phyloP scores from a whole-genome alignment of 495 filamentous ascomycete species.

The Penicillium salamii region DNA sequence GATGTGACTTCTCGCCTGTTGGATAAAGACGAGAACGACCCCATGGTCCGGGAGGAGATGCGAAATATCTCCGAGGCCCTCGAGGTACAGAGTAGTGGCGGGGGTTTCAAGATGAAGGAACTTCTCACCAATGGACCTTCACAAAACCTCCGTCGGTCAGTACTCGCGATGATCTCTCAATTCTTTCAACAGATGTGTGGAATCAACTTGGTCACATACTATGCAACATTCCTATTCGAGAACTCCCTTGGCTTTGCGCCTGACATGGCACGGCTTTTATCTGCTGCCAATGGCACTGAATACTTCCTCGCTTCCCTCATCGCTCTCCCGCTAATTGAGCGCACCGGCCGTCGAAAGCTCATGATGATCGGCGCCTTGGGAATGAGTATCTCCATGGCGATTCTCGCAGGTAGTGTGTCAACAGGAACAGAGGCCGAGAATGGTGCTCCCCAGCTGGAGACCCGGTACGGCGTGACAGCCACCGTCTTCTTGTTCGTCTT shows the following conservation, averaged over 20 bases:
- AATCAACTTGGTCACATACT: neutral
- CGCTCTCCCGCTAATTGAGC: neutral
- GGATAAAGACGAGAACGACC: neutral
- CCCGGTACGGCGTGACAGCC: no score
- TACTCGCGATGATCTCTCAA: neutral
- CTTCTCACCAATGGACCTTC: neutral
- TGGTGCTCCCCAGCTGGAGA: no score
- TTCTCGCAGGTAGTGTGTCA: neutral
- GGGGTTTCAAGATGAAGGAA: neutral
- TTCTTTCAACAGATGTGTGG: neutral
- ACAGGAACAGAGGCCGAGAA: no score
- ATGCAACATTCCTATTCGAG: neutral
- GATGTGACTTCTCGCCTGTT: neutral
- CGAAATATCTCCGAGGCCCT: neutral
- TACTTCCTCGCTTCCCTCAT: neutral
- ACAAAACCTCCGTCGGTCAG: neutral
- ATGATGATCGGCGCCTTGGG: neutral
- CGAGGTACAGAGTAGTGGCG: neutral
- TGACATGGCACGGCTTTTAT: neutral
- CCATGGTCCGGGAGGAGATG: neutral
- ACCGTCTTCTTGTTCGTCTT: slow-evolving; percentile 5
- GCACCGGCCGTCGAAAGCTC: neutral
- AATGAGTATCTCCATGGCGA: neutral
- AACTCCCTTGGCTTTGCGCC: neutral
- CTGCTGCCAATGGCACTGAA: neutral